Evolutionary conservation across 2,329 filamentous ascomycete species (phyloP).

Genomic region (Leptographium radiaticola): DNA sequence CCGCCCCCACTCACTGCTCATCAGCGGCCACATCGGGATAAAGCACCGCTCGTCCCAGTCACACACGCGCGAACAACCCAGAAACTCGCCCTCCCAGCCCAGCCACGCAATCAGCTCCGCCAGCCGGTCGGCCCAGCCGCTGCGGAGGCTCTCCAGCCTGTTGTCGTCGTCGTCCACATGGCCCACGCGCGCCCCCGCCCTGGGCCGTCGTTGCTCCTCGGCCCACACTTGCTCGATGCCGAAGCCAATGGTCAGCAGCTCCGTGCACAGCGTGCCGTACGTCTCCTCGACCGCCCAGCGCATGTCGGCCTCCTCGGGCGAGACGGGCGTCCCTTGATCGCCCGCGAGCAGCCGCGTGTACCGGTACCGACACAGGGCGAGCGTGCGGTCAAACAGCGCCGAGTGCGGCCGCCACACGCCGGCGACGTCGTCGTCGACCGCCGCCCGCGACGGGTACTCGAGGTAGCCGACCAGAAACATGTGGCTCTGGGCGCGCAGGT

Average conservation of each 20-base stretch:
- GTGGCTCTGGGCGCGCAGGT: conserved; percentile 25
- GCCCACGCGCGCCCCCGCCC: too few species aligned
- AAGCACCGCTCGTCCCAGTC: conserved; percentile 30
- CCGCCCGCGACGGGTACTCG: conserved; percentile 24
- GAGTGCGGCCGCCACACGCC: conserved; percentile 20
- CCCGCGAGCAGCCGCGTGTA: conserved; percentile 23
- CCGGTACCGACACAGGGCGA: conserved; percentile 27
- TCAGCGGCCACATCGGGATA: conserved; percentile 37
- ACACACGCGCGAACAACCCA: conserved; percentile 26
- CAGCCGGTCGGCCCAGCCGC: conserved; percentile 20
- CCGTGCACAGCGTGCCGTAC: conserved; percentile 25
- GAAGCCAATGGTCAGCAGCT: conserved; percentile 28
- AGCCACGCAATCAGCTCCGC: conserved; percentile 34
- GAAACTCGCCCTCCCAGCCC: conserved; percentile 34
- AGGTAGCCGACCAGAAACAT: conserved; percentile 30
- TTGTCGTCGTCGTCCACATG: not conserved
- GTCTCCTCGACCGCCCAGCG: conserved; percentile 27
- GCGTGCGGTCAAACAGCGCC: conserved; percentile 21
- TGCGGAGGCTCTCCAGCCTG: not conserved
- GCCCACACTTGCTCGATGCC: conserved; percentile 27
- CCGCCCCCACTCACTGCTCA: conserved; percentile 5
- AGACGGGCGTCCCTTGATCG: conserved; percentile 12
- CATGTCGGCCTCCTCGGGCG: conserved; percentile 23
- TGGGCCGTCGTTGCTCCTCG: not conserved
- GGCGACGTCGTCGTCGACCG: not conserved